Evolutionary conservation across 495 filamentous ascomycete species (phyloP), one percentile per base, ranked within the genome.

Genomic region (Immersiella caudata): DNA sequence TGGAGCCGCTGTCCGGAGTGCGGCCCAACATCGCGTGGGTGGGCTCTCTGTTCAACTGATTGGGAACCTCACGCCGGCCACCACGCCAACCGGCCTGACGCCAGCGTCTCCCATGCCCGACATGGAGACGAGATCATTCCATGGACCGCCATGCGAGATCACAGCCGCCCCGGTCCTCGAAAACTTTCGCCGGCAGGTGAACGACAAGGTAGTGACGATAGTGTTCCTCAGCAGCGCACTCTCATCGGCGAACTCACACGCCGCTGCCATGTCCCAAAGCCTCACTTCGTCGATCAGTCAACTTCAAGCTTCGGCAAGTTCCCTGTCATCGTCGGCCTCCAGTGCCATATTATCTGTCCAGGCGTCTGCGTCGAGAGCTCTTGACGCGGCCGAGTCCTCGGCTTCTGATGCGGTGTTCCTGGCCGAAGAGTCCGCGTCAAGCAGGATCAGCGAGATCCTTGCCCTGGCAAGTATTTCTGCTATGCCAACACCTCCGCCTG

Each of bases 141-240:
- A 63, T n/a, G 29, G 29, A 9, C 21, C 59, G 11, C 58, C 62
- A 29, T 65, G 64, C 35, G 55, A 21, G 6, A 60, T 55, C 25
- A 58, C 69, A 6, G 33, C 66, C 33, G 29, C 66, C 14, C 22
- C 26, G 21, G 21, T 9, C 50, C 27, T 54, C 36, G 58, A 55
- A 12, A 29, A 35, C 49, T 27, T n/a, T 20, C 62, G 33, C 22
- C 57, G 57, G n/a, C 40, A 62, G 22, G 49, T 27, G 24, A 71
- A 22, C 50, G 25, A 65, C 40, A 26, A 65, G 16, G 26, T 67
- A 4, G 61, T 29, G 26, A 68, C 62, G 5, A 69, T 69, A 52
- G 65, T 51, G n/a, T 70, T 68, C 18, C 65, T 74, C 36, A 70
- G 66, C 61, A 61, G 55, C 33, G 68, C 66, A 18, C 66, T 76